Evolutionary conservation across 2,329 filamentous ascomycete genomes (phyloP).

Genomic region (Fusarium sp.): DNA sequence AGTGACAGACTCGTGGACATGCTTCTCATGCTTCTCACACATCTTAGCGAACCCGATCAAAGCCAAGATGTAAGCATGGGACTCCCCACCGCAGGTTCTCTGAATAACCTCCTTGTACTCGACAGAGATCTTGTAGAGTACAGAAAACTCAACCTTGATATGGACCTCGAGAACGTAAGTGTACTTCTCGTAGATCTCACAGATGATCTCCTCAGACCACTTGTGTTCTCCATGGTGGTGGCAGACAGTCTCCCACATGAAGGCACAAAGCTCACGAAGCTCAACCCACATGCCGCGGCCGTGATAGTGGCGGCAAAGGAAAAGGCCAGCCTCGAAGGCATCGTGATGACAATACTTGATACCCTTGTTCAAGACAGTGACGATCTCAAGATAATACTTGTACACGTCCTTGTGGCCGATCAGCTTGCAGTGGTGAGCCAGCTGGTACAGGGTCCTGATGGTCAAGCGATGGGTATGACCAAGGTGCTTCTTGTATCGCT

Average conservation of each 20-base stretch:
- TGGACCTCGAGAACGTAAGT: conserved; percentile 58
- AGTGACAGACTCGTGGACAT: conserved; percentile 56
- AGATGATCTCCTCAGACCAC: conserved; percentile 55
- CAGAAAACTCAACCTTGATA: conserved; percentile 55
- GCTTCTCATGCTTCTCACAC: conserved; percentile 57
- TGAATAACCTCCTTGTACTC: conserved; percentile 61
- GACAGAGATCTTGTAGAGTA: conserved; percentile 56
- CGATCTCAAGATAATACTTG: conserved; percentile 53
- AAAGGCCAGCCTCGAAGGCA: conserved; percentile 58
- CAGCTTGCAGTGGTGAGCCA: conserved; percentile 40
- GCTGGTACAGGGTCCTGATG: conserved; percentile 49
- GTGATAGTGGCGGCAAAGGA: conserved; percentile 58
- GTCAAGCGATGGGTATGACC: conserved; percentile 48
- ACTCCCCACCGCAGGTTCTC: conserved; percentile 49
- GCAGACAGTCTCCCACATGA: conserved; percentile 56
- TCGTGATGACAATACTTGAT: conserved; percentile 51
- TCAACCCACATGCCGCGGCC: conserved; percentile 57
- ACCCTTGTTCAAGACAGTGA: conserved; percentile 48
- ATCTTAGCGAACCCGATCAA: conserved; percentile 56
- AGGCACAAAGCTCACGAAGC: conserved; percentile 57
- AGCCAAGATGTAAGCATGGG: conserved; percentile 47
- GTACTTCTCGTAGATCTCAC: conserved; percentile 58
- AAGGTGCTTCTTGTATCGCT: conserved; percentile 46
- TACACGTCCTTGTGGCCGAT: conserved; percentile 49
- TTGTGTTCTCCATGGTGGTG: conserved; percentile 52